These are phyloP conservation scores for Aspergillus egyptiacus DNA, from an alignment of 495 filamentous ascomycete species.

Conservation along the genomic window DNA sequence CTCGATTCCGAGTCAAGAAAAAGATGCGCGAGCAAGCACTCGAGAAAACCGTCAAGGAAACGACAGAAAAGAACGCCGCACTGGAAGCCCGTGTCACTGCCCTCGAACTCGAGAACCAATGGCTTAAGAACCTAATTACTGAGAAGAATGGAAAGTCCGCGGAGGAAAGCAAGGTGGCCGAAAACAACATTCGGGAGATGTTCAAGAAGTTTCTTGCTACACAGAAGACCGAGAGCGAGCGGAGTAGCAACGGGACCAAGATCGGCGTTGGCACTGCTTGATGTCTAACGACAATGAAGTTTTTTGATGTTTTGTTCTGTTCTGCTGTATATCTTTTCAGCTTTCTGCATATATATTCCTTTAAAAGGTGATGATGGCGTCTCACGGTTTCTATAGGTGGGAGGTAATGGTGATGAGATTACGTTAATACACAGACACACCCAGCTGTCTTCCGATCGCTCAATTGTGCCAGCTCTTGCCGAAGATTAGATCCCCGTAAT, in stretches of 20 bases:
- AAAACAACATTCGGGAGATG: constrained; percentile 43
- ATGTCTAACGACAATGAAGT: background rate
- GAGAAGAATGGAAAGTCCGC: constrained; percentile 68
- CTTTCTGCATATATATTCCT: constrained; percentile 9
- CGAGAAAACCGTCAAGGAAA: constrained; percentile 84
- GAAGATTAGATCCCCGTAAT: too few relatives aligned
- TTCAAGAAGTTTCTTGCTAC: constrained; percentile 45
- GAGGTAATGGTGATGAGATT: constrained; percentile 18
- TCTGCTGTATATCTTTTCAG: constrained; percentile 8
- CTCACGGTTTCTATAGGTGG: constrained; percentile 15
- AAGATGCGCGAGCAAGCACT: constrained; percentile 94
- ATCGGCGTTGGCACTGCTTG: constrained; percentile 33
- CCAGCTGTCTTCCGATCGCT: background rate
- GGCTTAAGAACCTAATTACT: constrained; percentile 87
- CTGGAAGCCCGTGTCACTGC: constrained; percentile 78
- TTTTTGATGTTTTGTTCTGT: background rate
- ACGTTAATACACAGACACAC: constrained; percentile 3
- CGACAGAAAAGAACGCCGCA: constrained; percentile 70
- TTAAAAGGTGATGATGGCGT: constrained; percentile 14
- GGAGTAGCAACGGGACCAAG: constrained; percentile 35
- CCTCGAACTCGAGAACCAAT: constrained; percentile 92
- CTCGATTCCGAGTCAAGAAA: constrained; percentile 98
- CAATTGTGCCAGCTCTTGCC: background rate
- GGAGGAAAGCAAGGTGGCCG: constrained; percentile 34
- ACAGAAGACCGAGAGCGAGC: constrained; percentile 29